Evolutionary conservation across 257 asterid genomes (phyloP), one percentile per base, ranked within the genome.

Genomic region (Solanum boliviense): DNA sequence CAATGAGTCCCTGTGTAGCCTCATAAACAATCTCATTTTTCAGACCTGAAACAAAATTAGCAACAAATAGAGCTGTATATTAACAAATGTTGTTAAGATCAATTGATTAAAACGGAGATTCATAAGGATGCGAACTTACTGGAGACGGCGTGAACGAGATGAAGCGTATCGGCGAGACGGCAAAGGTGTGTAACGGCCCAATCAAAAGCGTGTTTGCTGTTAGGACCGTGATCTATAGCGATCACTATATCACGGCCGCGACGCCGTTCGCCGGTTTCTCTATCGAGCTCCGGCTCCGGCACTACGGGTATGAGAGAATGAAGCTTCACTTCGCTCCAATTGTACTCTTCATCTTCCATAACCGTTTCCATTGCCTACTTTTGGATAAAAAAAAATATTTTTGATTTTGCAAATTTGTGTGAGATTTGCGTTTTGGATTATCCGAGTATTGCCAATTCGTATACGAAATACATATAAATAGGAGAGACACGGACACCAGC

Each of bases 121-220:
- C 75, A 84, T 71, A 73, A 20, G 41, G 62, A 27, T 48, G 7
- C 2, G 16, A 12, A 2, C 29, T 92, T n/a, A 95, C 98, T 92
- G 90, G 98, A 93, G 39, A 95, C 92, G 89, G 91, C 98, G 87
- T 91, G 97, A 81, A 97, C 92, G 65, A 97, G 96, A 88, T 97
- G 98, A 75, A 97, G 21, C 31, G 98, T 97, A 83, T 95, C 98
- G 72, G 97, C 95, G 78, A 95, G 94, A 85, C 98, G 99, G 91
- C 98, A 95, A 75, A 95, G 93, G 89, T 97, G 98, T 21, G 95
- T 91, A 13, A 95, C 3, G 13, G 98, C 96, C 98, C 99, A 97
- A 93, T 97, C 95, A 88, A 97, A 97, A 79, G 98, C 99, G 94
- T 92, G 98, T 89, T 94, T 95, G 90, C 99, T 97, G 7, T 94